Conservation (phyloP, 2,329 filamentous ascomycete species). For the Hypoxylon sp. region DNA sequence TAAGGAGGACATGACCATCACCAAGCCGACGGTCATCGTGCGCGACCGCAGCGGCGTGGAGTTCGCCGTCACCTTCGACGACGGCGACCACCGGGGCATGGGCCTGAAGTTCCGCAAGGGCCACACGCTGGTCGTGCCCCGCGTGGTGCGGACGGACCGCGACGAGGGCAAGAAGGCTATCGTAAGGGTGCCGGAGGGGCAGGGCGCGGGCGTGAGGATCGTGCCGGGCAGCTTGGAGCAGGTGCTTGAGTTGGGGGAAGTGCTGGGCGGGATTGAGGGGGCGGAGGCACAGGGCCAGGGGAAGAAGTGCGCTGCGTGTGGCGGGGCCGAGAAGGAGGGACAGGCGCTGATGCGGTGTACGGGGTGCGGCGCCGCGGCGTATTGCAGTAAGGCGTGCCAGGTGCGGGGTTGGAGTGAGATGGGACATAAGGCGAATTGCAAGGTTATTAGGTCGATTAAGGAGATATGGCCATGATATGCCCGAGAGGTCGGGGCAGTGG, state of each 20-base stretch:
- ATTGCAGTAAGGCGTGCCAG: slow-evolving; percentile 65
- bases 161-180: slow-evolving; percentile 58
- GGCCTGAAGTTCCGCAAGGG: slow-evolving; percentile 58
- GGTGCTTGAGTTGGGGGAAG: slow-evolving; percentile 47
- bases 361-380: slow-evolving; percentile 61
- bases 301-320: slow-evolving; percentile 49
- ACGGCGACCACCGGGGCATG: slow-evolving; percentile 57
- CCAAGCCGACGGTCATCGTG: slow-evolving; percentile 64
- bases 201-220: slow-evolving; percentile 53
- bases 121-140: slow-evolving; percentile 57
- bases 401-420: slow-evolving; percentile 59
- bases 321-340: slow-evolving; percentile 42
- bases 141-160: slow-evolving; percentile 56
- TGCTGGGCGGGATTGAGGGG: slow-evolving; percentile 33
- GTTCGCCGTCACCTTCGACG: slow-evolving; percentile 65
- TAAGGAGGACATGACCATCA: slow-evolving; percentile 61
- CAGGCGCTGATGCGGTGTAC: slow-evolving; percentile 58
- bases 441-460: slow-evolving; percentile 59
- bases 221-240: slow-evolving; percentile 48
- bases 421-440: slow-evolving; percentile 63
- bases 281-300: slow-evolving; percentile 19
- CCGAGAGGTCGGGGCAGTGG: not conserved
- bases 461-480: slow-evolving; percentile 55
- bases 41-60: slow-evolving; percentile 58
- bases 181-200: slow-evolving; percentile 57